Conservation (phyloP, 805 yeast genomes). For the Candida tallmaniae region DNA sequence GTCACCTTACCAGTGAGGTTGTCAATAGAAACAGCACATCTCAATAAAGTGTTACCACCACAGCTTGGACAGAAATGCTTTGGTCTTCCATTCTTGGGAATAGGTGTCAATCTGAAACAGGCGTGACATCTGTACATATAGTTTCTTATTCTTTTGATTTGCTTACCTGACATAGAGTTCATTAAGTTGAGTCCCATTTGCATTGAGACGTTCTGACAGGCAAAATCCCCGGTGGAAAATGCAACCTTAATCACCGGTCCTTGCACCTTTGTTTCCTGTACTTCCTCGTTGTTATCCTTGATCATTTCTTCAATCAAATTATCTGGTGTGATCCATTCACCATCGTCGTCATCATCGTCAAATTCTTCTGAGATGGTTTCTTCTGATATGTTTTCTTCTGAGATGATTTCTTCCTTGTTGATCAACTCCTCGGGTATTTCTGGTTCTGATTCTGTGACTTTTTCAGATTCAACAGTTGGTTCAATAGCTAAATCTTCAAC, state of each 20-base stretch:
- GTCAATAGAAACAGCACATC: slow-evolving; percentile 88
- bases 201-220: slow-evolving; percentile 91
- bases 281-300: slow-evolving; percentile 61
- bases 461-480: background rate
- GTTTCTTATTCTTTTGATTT: slow-evolving; percentile 79
- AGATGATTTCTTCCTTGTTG: background rate
- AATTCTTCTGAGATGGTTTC: slow-evolving; percentile 40
- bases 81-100: slow-evolving; percentile 70
- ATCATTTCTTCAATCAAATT: slow-evolving; percentile 67
- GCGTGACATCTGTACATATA: slow-evolving; percentile 98
- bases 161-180: slow-evolving; percentile 79
- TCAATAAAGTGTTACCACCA: slow-evolving; percentile 86
- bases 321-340: slow-evolving; percentile 90
- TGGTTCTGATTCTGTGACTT: background rate
- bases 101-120: slow-evolving; percentile 78
- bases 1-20: slow-evolving; percentile 73
- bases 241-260: slow-evolving; percentile 63
- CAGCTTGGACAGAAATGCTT: slow-evolving; percentile 92
- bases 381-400: slow-evolving; percentile 1
- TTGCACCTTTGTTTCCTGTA: slow-evolving; percentile 31
- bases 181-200: slow-evolving; percentile 86
- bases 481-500: slow-evolving; percentile 7
- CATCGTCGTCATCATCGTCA: slow-evolving; percentile 78
- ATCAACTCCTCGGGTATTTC: background rate
- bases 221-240: slow-evolving; percentile 92